A percentile compares a stretch with the other conserved stretches of the same genome.
phyloP scores from a whole-genome alignment of 495 filamentous ascomycete genomes.

The Penicillium verhagenii region DNA sequence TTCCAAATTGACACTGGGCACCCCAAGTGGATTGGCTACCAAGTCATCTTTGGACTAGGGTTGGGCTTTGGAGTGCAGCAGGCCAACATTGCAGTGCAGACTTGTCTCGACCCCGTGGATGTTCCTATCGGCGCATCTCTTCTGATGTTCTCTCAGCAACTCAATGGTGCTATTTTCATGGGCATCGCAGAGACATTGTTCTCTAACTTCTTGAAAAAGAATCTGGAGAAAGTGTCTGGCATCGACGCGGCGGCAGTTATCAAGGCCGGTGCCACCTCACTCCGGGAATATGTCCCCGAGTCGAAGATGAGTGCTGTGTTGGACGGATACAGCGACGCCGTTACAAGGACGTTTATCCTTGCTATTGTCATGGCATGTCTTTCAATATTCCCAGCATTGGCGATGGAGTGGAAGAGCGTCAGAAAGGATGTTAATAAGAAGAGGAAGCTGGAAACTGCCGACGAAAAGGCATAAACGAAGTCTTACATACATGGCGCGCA shows the following conservation, averaged over 20 bases:
- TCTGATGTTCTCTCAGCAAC: constrained; percentile 37
- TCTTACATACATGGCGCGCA: not conserved
- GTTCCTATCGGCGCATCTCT: constrained; percentile 37
- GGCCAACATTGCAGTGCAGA: constrained; percentile 34
- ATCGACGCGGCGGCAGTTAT: constrained; percentile 1
- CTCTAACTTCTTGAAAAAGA: constrained; percentile 5
- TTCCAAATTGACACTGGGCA: constrained; percentile 42
- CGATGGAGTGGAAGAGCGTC: constrained; percentile 3
- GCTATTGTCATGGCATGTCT: constrained; percentile 1
- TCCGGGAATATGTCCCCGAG: constrained; percentile 5
- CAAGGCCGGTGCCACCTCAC: constrained; percentile 7
- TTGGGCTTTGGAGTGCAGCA: constrained; percentile 27
- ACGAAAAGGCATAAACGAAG: not conserved
- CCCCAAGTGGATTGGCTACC: constrained; percentile 42
- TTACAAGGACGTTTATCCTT: constrained; percentile 6
- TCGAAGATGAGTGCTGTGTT: constrained; percentile 2
- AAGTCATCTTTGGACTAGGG: constrained; percentile 30
- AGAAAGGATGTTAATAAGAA: not conserved
- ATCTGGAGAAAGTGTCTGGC: constrained; percentile 4
- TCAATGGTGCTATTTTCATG: constrained; percentile 59
- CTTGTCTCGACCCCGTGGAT: constrained; percentile 21
- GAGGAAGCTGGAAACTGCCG: not conserved
- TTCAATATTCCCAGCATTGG: not conserved
- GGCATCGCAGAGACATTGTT: constrained; percentile 53
- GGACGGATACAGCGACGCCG: constrained; percentile 1